These are phyloP conservation scores for Lactarius trivialis DNA, from an alignment of 768 basidiomycete species.

Conservation along the genomic window DNA sequence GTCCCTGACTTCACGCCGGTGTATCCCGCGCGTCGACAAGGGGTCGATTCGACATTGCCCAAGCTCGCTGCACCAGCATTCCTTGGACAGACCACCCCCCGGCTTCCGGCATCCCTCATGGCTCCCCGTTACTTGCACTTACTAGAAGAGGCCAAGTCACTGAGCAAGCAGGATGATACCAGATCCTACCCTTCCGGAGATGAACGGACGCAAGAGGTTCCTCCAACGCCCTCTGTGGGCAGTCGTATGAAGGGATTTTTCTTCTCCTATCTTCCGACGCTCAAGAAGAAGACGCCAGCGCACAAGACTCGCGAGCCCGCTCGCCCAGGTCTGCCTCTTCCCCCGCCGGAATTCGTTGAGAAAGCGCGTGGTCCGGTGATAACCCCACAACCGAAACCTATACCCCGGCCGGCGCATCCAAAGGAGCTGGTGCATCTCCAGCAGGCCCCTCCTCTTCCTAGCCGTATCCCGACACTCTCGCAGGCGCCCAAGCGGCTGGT, in stretches of 20 bases:
- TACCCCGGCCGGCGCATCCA: slow-evolving; percentile 43
- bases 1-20: slow-evolving; percentile 53
- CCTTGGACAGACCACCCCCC: slow-evolving; percentile 27
- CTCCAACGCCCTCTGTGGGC: slow-evolving; percentile 36
- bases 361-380: slow-evolving; percentile 48
- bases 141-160: slow-evolving; percentile 45
- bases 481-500: slow-evolving; percentile 46
- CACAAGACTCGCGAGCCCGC: slow-evolving; percentile 23
- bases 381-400: slow-evolving; percentile 51
- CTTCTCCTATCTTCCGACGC: slow-evolving; percentile 53
- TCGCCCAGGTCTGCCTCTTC: slow-evolving; percentile 44
- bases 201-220: background rate
- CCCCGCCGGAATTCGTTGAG: slow-evolving; percentile 46
- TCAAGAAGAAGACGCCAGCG: slow-evolving; percentile 35
- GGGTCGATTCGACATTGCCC: slow-evolving; percentile 20
- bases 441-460: slow-evolving; percentile 41
- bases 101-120: slow-evolving; percentile 38
- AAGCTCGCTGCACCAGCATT: slow-evolving; percentile 31
- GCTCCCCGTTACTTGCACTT: slow-evolving; percentile 55
- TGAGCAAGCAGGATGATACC: slow-evolving; percentile 25
- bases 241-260: slow-evolving; percentile 50
- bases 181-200: background rate
- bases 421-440: slow-evolving; percentile 62
- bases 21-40: slow-evolving; percentile 18
- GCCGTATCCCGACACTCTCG: slow-evolving; percentile 40